These are phyloP conservation scores for Strobilomyces confusus DNA, from an alignment of 768 basidiomycete species.

Conservation along the genomic window DNA sequence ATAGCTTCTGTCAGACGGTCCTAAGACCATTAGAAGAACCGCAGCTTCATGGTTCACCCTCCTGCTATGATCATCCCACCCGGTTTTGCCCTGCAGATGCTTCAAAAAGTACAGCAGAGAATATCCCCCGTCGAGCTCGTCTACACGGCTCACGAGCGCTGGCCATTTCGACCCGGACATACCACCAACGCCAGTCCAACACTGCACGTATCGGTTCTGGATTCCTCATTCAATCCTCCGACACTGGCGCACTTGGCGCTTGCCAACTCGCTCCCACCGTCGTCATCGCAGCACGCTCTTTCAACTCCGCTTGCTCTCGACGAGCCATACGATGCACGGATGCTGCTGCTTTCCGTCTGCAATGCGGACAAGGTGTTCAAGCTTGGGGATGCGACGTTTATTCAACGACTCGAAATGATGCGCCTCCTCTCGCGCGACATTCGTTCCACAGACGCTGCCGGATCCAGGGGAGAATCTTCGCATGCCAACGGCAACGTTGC, in stretches of 20 bases:
- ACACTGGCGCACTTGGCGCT: conserved; percentile 82
- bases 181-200: conserved; percentile 10
- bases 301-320: neutral
- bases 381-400: conserved; percentile 64
- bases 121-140: conserved; percentile 54
- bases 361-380: conserved; percentile 83
- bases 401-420: conserved; percentile 91
- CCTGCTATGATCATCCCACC: conserved; percentile 7
- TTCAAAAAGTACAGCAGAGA: conserved; percentile 41
- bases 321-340: conserved; percentile 59
- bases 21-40: neutral
- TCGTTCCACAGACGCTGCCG: neutral
- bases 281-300: conserved; percentile 5
- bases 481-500: conserved; percentile 48
- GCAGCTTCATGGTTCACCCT: conserved; percentile 5
- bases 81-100: conserved; percentile 15
- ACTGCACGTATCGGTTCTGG: conserved; percentile 69
- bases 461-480: neutral
- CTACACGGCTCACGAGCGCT: conserved; percentile 53
- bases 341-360: conserved; percentile 78
- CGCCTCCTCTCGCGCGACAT: conserved; percentile 54
- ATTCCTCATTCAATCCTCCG: conserved; percentile 93
- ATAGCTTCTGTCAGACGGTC: neutral
- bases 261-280: conserved; percentile 40
- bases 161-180: conserved; percentile 51